Conservation (phyloP, 495 filamentous ascomycete species). For the Aspergillus steynii region DNA sequence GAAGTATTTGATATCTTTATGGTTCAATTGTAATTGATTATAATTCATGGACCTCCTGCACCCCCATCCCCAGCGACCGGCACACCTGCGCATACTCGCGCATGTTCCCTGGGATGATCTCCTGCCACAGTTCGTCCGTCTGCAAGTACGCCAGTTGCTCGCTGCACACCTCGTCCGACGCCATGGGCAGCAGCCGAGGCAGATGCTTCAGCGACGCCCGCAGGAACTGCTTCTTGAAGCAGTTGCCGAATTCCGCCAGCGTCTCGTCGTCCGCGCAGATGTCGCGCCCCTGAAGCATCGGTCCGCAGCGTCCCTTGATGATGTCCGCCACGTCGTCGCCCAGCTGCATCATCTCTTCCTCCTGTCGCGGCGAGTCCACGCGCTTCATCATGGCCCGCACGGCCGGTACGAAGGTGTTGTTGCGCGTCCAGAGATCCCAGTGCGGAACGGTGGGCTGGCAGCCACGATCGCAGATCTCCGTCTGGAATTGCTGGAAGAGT, state of each 20-base stretch:
- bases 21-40: not conserved
- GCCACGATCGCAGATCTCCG: slow-evolving; percentile 42
- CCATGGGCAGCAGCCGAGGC: slow-evolving; percentile 39
- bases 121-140: slow-evolving; percentile 40
- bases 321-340: slow-evolving; percentile 43
- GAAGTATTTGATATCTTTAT: not conserved
- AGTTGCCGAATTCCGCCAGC: slow-evolving; percentile 43
- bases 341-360: slow-evolving; percentile 37
- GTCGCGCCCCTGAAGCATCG: slow-evolving; percentile 35
- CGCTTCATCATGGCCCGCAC: slow-evolving; percentile 39
- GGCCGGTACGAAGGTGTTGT: slow-evolving; percentile 44
- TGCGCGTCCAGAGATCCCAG: slow-evolving; percentile 49
- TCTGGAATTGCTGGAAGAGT: slow-evolving; percentile 41
- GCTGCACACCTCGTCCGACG: slow-evolving; percentile 38
- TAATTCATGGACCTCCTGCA: slow-evolving; percentile 15
- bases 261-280: slow-evolving; percentile 40
- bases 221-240: slow-evolving; percentile 45
- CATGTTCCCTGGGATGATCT: slow-evolving; percentile 46
- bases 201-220: slow-evolving; percentile 36
- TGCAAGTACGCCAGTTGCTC: slow-evolving; percentile 38
- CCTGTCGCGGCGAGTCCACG: slow-evolving; percentile 36
- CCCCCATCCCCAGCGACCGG: slow-evolving; percentile 23
- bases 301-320: slow-evolving; percentile 40
- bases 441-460: slow-evolving; percentile 45
- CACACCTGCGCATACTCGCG: slow-evolving; percentile 44